Conservation (phyloP, 1,284 basidiomycete species). For the Malassezia nana region DNA sequence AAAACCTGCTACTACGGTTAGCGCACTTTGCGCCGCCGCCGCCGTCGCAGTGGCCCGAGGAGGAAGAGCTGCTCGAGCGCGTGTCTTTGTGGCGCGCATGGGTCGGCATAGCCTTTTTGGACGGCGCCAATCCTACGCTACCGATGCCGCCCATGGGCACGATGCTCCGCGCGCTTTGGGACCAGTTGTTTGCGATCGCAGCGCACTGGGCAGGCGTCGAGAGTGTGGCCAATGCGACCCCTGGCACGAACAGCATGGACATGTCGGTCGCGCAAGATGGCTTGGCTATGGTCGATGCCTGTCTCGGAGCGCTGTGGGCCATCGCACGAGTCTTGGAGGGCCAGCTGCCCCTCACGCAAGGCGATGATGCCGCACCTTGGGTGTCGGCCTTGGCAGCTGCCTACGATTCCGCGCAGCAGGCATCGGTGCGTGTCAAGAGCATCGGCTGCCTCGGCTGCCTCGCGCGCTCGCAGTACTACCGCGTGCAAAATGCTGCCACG, state of each 20-base stretch:
- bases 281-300: constrained; percentile 29
- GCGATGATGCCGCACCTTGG: constrained; percentile 12
- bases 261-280: constrained; percentile 19
- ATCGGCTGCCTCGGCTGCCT: constrained; percentile 29
- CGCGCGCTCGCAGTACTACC: constrained; percentile 27
- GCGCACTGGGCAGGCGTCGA: constrained; percentile 14
- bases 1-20: constrained; percentile 29
- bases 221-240: constrained; percentile 5
- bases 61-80: constrained; percentile 15
- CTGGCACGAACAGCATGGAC: neutral
- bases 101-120: constrained; percentile 7
- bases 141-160: neutral
- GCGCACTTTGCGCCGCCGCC: constrained; percentile 30
- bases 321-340: constrained; percentile 30
- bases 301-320: constrained; percentile 34
- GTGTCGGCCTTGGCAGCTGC: constrained; percentile 24
- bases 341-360: constrained; percentile 14
- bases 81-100: constrained; percentile 8
- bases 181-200: constrained; percentile 13
- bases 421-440: constrained; percentile 31
- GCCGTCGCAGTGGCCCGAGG: constrained; percentile 31
- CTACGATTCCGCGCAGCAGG: constrained; percentile 22
- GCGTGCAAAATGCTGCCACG: neutral
- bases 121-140: neutral
- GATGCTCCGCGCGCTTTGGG: neutral